Percentiles rank a stretch among this genome's conserved stretches.
Evolutionary conservation across 768 basidiomycete genomes (phyloP).

Genomic region (Auricularia auricula-judae): DNA sequence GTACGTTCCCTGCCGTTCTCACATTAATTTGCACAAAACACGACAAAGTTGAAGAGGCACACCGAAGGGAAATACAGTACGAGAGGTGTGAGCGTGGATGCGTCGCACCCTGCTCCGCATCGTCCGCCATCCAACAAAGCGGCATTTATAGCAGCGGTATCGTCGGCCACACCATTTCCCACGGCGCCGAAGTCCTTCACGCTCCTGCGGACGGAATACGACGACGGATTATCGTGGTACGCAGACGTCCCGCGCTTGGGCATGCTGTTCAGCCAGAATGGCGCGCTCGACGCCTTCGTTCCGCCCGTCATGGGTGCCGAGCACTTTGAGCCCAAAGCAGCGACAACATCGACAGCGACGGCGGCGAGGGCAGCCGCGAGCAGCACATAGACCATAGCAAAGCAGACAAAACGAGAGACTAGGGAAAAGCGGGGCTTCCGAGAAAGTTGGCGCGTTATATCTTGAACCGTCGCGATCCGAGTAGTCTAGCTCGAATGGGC

Average conservation of each 20-base stretch:
- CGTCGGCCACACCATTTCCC: conserved; percentile 69
- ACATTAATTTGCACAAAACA: background rate
- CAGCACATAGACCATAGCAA: background rate
- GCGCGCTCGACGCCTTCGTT: background rate
- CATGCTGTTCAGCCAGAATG: background rate
- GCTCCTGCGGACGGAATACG: conserved; percentile 20
- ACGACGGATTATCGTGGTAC: background rate
- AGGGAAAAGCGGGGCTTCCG: background rate
- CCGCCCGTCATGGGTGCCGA: background rate
- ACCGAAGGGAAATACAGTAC: background rate
- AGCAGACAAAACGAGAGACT: background rate
- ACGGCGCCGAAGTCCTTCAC: conserved; percentile 59
- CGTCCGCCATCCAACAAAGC: conserved; percentile 38
- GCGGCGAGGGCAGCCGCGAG: background rate
- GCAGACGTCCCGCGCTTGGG: background rate
- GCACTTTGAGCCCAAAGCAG: background rate
- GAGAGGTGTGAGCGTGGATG: background rate
- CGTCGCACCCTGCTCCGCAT: background rate
- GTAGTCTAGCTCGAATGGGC: background rate
- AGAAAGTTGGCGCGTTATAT: background rate
- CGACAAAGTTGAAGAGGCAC: background rate
- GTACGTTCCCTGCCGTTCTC: conserved; percentile 15
- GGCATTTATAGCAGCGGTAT: conserved; percentile 54
- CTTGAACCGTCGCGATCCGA: background rate
- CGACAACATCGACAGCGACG: background rate